Evolutionary conservation across 2,329 filamentous ascomycete species (phyloP), one percentile per base, ranked within the genome.

Genomic region (Ramularia collo-cygni): DNA sequence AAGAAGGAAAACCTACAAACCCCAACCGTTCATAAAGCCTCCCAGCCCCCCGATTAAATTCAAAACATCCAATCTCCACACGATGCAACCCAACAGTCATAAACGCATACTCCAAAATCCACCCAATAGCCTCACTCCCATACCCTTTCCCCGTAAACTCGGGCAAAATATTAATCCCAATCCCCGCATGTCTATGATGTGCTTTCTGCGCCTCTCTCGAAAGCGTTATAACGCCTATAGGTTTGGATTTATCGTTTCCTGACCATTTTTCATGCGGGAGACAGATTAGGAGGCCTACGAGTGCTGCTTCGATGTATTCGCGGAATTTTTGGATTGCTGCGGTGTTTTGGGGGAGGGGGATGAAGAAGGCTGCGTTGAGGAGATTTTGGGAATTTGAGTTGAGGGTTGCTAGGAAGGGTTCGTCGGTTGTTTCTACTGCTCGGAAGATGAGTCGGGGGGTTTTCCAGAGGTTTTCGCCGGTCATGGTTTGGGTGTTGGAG

Each of bases 71-170:
- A 8, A 75, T 61, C 3, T 49, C 53, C 12, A 75, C 64, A 6
- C 66, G 55, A 45, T 74, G 70, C 53, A 71, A 47, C 0, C 65
- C 67, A 1, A 62, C 68, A 9, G 57, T 57, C 7, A 55, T 47
- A 40, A 75, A 75, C 0, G 66, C 65, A 63, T 69, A 74, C 19
- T 69, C 63, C 10, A 72, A 47, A 0, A 56, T 60, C 70, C 70
- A 75, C 18, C 58, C 56, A 28, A 74, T 68, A 0, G 67, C 66
- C 47, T 74, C 71, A 7, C 48, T 53, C 0, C 72, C 71, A 42
- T 73, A 74, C 0, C 71, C 69, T 15, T 60, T 45, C 0, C 61
- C 56, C 43, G 69, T 64, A 38, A 64, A 62, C 0, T 41, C 8
- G 0, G 55, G 51, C 2, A 63, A 45, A 2, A 73, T 60, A 0